Base-by-base conservation (phyloP, 164 flowering plant species). In the Dillenia turbinata region DNA sequence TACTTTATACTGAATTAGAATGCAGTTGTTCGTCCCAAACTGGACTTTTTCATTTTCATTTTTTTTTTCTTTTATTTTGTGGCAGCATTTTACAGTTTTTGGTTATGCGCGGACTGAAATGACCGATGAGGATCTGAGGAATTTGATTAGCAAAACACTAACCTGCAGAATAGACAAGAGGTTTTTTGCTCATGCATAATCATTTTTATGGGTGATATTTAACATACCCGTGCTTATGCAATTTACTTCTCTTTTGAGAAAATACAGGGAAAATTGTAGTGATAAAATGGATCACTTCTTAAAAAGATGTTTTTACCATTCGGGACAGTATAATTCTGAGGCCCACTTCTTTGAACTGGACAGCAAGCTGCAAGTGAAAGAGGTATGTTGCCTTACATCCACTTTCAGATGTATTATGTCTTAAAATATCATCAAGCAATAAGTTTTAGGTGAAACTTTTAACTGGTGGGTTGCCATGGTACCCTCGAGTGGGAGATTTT, bases 251-350 rank as follows among this genome's bases (percentile, higher is more conserved):
- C 9, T 9, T 22, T 53, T 43, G 49, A 10, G 60, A 24, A 12
- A 44, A 74, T 73, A 9, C 83, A 92, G 98, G 79, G 98, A 79
- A 73, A 89, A 92, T 59, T 89, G 96, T 69, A 77, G 66, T 46
- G 98, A 85, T 46, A 88, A 88, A 68, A 88, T 90, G 95, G 81
- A 80, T 8, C 76, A 83, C 69, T 92, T 92, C 75, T 69, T 92
- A 63, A 67, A 79, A 66, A 83, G 90, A 73, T 92, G 98, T 72
- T 92, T 88, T 71, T 90, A 90, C 79, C 93, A 90, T 57, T 83
- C 98, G 9, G 98, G 98, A 17, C 93, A 73, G 77, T 92, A 92
- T 57, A 66, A 78, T 62, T 90, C 90, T n/a, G 96, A 88, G 79
- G 85, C 81, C 19, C 69, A 86, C 63, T 92, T 92, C 48, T 17